A percentile compares a stretch with the other conserved stretches of the same genome.
Evolutionary conservation across 768 basidiomycete genomes (phyloP).

Genomic region (Serendipita vermifera): DNA sequence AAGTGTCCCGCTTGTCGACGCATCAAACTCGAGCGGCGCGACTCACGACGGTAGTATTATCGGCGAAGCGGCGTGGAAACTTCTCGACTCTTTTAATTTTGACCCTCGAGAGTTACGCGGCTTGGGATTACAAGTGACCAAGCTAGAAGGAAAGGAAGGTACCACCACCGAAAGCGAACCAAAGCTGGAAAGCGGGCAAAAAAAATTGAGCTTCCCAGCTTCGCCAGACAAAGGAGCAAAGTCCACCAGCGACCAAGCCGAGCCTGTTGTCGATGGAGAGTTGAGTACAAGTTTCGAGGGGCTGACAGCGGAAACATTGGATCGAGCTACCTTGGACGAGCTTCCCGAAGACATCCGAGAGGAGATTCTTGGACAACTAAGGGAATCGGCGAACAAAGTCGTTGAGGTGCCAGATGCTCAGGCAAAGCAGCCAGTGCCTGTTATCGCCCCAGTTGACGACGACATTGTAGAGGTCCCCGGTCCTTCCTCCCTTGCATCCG

Average conservation of each 20-base stretch:
- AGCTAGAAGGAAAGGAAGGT: conserved; percentile 47
- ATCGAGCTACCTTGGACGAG: conserved; percentile 53
- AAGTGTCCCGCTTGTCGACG: conserved; percentile 45
- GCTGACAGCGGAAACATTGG: conserved; percentile 32
- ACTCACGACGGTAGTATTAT: conserved; percentile 64
- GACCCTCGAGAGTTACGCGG: conserved; percentile 83
- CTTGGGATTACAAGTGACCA: conserved; percentile 81
- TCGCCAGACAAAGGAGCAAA: neutral
- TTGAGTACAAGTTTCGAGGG: conserved; percentile 22
- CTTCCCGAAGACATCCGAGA: conserved; percentile 55
- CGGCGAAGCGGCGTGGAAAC: conserved; percentile 60
- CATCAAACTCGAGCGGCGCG: conserved; percentile 40
- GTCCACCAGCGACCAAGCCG: neutral
- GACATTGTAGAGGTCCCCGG: neutral
- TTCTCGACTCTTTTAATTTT: conserved; percentile 60
- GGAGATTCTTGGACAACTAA: conserved; percentile 55
- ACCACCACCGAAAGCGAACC: conserved; percentile 8
- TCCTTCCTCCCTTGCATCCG: conserved; percentile 8
- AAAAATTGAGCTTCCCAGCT: neutral
- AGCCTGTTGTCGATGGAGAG: conserved; percentile 11
- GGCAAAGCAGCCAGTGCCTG: neutral
- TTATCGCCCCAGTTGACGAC: neutral
- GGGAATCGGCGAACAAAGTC: conserved; percentile 5
- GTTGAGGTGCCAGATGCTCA: neutral
- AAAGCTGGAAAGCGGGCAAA: neutral